Percentiles rank a stretch among this genome's conserved stretches.
Conservation (phyloP, 1,284 basidiomycete species). For the Melampsora larici-populina region DNA sequence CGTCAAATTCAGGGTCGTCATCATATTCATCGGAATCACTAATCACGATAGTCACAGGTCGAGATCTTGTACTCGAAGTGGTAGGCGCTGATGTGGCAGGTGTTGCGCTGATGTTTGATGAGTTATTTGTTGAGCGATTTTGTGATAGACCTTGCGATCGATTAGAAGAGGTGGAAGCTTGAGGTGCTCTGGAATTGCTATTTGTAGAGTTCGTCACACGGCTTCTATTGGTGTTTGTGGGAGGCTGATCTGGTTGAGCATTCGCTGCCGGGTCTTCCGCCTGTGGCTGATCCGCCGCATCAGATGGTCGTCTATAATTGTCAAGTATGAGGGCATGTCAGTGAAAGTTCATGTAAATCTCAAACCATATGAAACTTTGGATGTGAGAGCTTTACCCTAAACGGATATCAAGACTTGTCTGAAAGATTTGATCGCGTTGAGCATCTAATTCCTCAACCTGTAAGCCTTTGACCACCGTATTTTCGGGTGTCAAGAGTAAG, state of each 20-base stretch:
- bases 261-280: neutral
- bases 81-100: constrained; percentile 19
- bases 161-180: neutral
- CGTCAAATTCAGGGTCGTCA: constrained; percentile 40
- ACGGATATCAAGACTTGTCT: constrained; percentile 40
- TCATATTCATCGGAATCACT: constrained; percentile 41
- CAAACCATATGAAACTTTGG: neutral
- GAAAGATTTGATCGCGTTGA: constrained; percentile 40
- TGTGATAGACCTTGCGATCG: neutral
- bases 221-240: neutral
- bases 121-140: neutral
- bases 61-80: constrained; percentile 7
- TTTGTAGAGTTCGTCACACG: too few relatives aligned
- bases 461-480: constrained; percentile 46
- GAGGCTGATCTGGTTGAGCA: neutral
- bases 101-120: neutral
- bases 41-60: constrained; percentile 3
- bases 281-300: neutral
- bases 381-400: constrained; percentile 36
- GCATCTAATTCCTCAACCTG: constrained; percentile 46
- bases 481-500: constrained; percentile 45
- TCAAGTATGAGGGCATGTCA: too few relatives aligned
- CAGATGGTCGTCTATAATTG: neutral
- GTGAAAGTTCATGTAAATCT: neutral
- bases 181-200: too few relatives aligned